Evolutionary conservation across 306 rosid species (phyloP).

Genomic region (Dalbergia oliveri): DNA sequence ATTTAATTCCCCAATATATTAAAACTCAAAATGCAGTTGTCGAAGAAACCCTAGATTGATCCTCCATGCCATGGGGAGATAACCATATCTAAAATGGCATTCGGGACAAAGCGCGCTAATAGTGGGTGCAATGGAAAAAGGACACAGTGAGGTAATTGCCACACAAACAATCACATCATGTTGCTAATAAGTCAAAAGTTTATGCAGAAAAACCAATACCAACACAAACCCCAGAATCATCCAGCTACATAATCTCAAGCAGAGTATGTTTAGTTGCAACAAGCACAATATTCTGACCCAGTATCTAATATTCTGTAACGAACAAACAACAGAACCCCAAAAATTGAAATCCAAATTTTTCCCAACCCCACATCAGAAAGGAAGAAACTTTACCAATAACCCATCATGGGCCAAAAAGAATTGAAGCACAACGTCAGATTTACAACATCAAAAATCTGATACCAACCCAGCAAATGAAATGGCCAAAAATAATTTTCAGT

Average conservation of each 20-base stretch:
- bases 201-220: not conserved
- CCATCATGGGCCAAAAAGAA: not conserved
- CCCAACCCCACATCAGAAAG: not conserved
- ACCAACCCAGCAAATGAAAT: not conserved
- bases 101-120: not conserved
- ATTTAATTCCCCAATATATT: not conserved
- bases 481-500: not conserved
- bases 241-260: not conserved
- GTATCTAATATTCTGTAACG: not conserved
- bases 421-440: not conserved
- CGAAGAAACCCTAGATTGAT: constrained; percentile 12
- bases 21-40: constrained; percentile 24
- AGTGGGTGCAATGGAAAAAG: not conserved
- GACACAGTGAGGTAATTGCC: not conserved
- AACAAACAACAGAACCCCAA: not conserved
- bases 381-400: constrained; percentile 21
- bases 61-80: constrained; percentile 15
- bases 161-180: not conserved
- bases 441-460: not conserved
- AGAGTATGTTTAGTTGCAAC: not conserved
- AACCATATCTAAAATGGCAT: not conserved
- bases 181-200: not conserved
- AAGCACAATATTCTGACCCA: constrained; percentile 6
- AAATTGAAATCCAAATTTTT: not conserved
- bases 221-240: constrained; percentile 28